phyloP scores from a whole-genome alignment of 2,329 filamentous ascomycete genomes.

The Emydomyces testavorans region DNA sequence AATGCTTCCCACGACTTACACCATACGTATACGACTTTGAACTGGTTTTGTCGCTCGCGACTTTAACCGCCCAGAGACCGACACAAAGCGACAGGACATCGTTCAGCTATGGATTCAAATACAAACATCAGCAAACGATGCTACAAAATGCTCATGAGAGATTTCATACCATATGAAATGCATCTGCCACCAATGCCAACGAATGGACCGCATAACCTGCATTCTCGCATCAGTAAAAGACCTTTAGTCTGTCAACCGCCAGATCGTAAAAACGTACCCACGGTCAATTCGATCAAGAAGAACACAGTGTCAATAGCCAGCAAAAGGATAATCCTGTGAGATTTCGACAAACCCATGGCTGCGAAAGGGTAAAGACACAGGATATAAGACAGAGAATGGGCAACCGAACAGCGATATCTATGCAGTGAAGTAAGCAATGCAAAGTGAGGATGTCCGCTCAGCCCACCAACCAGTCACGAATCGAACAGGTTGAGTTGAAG shows the following conservation, averaged over 20 bases:
- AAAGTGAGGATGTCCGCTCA: no score
- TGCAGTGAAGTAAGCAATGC: background rate
- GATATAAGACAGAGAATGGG: background rate
- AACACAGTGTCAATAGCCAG: conserved; percentile 80
- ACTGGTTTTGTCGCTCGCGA: conserved; percentile 64
- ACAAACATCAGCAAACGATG: background rate
- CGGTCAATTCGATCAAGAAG: conserved; percentile 77
- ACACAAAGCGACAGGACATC: conserved; percentile 91
- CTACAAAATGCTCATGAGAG: no score
- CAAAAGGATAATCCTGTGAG: conserved; percentile 82
- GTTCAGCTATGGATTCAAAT: conserved; percentile 55
- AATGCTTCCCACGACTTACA: conserved; percentile 41
- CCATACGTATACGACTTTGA: conserved; percentile 94
- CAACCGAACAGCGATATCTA: no score
- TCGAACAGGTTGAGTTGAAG: no score
- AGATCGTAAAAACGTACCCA: conserved; percentile 39
- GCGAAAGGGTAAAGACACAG: background rate
- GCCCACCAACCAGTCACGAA: no score
- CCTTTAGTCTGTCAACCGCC: background rate
- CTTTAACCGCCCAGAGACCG: conserved; percentile 87
- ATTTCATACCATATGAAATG: conserved; percentile 80
- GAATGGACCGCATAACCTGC: conserved; percentile 73
- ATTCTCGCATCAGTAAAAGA: conserved; percentile 12
- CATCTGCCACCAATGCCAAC: conserved; percentile 85
- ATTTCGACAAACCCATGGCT: conserved; percentile 78